These are phyloP conservation scores for Hypoxylon cercidicola DNA, from an alignment of 495 filamentous ascomycete species.

Conservation along the genomic window DNA sequence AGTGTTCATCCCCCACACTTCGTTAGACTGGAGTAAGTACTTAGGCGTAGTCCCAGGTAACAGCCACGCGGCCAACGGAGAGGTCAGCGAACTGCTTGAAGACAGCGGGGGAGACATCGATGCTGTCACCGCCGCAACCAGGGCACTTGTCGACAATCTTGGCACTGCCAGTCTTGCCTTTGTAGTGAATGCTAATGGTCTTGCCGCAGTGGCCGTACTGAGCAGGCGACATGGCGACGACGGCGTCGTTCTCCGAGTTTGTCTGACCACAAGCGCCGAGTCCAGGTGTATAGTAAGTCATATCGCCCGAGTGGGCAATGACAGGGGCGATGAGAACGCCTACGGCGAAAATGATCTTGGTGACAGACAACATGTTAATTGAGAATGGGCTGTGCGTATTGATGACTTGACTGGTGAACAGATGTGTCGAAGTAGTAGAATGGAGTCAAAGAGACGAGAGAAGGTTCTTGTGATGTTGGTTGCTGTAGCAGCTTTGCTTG, in stretches of 20 bases:
- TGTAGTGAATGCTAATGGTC: conserved; percentile 65
- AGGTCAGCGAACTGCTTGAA: conserved; percentile 53
- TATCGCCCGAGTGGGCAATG: conserved; percentile 49
- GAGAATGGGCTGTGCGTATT: background rate
- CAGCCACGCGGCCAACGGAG: conserved; percentile 44
- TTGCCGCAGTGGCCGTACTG: conserved; percentile 68
- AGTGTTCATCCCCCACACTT: no score
- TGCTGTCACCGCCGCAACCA: conserved; percentile 62
- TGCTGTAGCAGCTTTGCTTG: background rate
- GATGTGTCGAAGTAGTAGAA: background rate
- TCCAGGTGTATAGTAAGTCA: conserved; percentile 58
- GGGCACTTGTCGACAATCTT: conserved; percentile 79
- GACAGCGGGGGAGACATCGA: conserved; percentile 60
- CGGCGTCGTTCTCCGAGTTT: conserved; percentile 49
- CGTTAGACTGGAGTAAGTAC: background rate
- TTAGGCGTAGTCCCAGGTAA: conserved; percentile 51
- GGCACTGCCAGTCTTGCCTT: conserved; percentile 65
- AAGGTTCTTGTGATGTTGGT: background rate
- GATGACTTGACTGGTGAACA: background rate
- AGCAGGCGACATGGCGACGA: conserved; percentile 55
- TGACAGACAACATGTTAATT: conserved; percentile 26
- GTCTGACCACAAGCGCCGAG: conserved; percentile 56
- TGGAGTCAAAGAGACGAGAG: conserved; percentile 4
- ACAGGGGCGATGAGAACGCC: conserved; percentile 20
- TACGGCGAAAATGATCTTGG: conserved; percentile 27